A percentile compares a stretch with the other conserved stretches of the same genome.
These are phyloP conservation scores for Hyparrhenia diplandra DNA, from an alignment of 176 grass and related monocot genomes.

Conservation along the genomic window DNA sequence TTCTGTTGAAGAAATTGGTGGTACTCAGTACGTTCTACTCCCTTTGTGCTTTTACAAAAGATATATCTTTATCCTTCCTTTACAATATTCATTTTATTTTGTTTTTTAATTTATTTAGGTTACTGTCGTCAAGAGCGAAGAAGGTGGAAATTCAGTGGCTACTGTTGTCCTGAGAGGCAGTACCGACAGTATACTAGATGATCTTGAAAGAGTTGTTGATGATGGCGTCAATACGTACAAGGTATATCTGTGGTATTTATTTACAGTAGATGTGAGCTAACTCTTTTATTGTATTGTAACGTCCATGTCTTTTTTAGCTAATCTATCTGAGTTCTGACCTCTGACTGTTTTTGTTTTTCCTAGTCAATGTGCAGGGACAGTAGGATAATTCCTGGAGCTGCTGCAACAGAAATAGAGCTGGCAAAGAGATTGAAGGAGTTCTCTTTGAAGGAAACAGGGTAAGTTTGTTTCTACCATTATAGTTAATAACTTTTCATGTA, in stretches of 20 bases:
- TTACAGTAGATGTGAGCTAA: too few species aligned
- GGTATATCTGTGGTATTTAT: slow-evolving; percentile 29
- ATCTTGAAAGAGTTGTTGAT: slow-evolving; percentile 95
- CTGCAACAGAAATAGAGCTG: slow-evolving; percentile 86
- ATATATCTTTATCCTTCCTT: not conserved
- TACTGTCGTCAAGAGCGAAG: slow-evolving; percentile 79
- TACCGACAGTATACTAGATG: slow-evolving; percentile 93
- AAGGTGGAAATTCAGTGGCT: slow-evolving; percentile 79
- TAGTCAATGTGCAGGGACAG: slow-evolving; percentile 98
- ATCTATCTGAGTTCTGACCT: not conserved
- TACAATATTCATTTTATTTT: not conserved
- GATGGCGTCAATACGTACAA: slow-evolving; percentile 98
- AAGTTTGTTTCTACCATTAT: slow-evolving; percentile 18
- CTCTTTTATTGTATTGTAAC: not conserved
- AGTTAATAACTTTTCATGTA: not conserved
- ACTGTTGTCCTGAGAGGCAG: slow-evolving; percentile 86
- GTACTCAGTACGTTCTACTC: slow-evolving; percentile 44
- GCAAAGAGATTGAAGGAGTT: slow-evolving; percentile 89
- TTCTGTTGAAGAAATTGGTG: slow-evolving; percentile 90
- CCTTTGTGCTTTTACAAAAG: not conserved
- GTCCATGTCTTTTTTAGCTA: not conserved
- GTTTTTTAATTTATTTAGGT: slow-evolving; percentile 44
- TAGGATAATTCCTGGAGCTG: slow-evolving; percentile 82
- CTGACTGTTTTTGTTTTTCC: slow-evolving; percentile 16
- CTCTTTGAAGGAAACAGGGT: slow-evolving; percentile 94